Evolutionary conservation across 768 basidiomycete species (phyloP), one percentile per base, ranked within the genome.

Genomic region (Phaffia australis): DNA sequence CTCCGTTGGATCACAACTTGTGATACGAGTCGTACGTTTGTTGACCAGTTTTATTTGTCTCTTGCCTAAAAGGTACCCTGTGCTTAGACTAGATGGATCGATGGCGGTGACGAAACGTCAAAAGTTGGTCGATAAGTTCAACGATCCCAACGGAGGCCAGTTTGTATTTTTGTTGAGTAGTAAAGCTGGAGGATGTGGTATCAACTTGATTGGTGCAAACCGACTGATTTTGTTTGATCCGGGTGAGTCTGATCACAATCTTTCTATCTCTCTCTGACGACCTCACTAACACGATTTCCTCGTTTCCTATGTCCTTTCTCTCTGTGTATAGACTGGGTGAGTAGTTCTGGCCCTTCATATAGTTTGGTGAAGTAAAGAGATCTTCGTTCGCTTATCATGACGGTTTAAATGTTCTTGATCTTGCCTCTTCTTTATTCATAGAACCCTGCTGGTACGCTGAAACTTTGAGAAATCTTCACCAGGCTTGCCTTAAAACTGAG

Each of bases 91-190:
- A n/a, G 92, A 97, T 73, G 92, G 92, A n/a, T 85, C 85, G 0
- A 92, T 95, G 92, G 83, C 81, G 29, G 89, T 92, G 70, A 83
- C 81, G 64, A 95, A 95, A 74, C 85, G 92, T 42, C 90, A 92
- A 77, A 95, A 97, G 75, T 83, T 93, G 16, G 76, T 77, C 29
- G 73, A 73, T 29, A 70, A 75, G 25, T 77, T 77, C 70, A 77
- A 77, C 52, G 75, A 77, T 66, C 76, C 76, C 1, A 74, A 76
- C 30, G 72, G 75, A 32, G 76, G 75, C 60, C 75, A 77, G 65
- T 76, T 76, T 51, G 75, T 77, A 23, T 77, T 77, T 70, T 68
- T 77, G 55, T 69, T 77, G 23, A 75, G 74, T 69, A 75, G 74
- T 21, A 77, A 77, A 68, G 76, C 76, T 56, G 76, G 76, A 63